Evolutionary conservation across 768 basidiomycete genomes (phyloP).

Genomic region (Termitomyces sp.): DNA sequence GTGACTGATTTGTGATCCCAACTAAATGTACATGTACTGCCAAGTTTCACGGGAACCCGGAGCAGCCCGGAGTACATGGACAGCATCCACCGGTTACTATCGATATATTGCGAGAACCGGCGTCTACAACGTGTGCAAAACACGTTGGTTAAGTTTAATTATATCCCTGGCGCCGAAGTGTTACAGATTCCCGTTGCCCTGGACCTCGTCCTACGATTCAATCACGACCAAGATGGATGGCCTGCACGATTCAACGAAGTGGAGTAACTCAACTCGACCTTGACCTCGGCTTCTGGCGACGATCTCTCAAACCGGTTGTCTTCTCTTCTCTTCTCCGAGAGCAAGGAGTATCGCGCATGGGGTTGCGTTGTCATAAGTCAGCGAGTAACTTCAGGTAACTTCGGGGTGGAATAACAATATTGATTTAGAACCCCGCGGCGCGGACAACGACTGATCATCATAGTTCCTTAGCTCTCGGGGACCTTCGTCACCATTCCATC

Average conservation of each 20-base stretch:
- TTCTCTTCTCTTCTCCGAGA: not conserved
- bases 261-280: not conserved
- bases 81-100: not conserved
- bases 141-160: not conserved
- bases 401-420: not conserved
- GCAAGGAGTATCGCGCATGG: not conserved
- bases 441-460: not conserved
- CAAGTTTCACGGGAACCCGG: not conserved
- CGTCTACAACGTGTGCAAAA: not conserved
- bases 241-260: not conserved
- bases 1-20: not conserved
- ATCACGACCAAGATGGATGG: not conserved
- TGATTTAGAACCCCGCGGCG: not conserved
- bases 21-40: not conserved
- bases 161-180: not conserved
- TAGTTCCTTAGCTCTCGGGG: not conserved
- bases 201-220: not conserved
- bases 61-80: not conserved
- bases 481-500: not conserved
- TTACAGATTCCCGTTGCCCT: not conserved
- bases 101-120: not conserved
- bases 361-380: not conserved
- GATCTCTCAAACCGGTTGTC: not conserved
- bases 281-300: not conserved
- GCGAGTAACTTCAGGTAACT: not conserved